Conservation (phyloP, 495 filamentous ascomycete species). For the Mycothermus thermophilus region DNA sequence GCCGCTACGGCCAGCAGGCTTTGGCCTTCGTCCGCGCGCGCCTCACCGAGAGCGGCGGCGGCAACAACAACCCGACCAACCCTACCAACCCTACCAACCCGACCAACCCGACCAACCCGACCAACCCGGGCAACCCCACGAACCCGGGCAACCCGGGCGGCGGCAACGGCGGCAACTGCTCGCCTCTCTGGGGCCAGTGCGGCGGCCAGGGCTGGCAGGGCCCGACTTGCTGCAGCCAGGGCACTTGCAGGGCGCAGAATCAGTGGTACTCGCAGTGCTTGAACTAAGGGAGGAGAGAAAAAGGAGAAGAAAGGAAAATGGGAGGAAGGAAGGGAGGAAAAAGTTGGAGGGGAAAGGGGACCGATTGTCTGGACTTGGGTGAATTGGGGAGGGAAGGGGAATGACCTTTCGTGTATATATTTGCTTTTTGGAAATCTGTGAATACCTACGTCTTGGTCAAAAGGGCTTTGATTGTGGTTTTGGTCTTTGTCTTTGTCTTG, state of each 20-base stretch:
- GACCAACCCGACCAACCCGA: no score
- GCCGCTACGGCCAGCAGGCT: constrained; percentile 44
- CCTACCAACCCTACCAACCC: no score
- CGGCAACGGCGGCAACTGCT: constrained; percentile 8
- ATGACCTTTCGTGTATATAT: no score
- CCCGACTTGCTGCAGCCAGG: constrained; percentile 15
- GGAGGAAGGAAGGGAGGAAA: no score
- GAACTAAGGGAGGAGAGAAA: constrained; percentile 6
- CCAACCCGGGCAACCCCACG: constrained; percentile 4
- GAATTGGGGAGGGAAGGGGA: no score
- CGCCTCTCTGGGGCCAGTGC: constrained; percentile 19
- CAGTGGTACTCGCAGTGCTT: constrained; percentile 27
- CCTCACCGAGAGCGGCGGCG: constrained; percentile 6
- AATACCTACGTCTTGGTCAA: no score
- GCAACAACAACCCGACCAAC: constrained; percentile 12
- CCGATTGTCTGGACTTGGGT: no score
- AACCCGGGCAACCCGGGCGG: constrained; percentile 12
- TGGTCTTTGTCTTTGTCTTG: no score
- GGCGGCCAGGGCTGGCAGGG: constrained; percentile 20
- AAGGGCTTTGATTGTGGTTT: no score
- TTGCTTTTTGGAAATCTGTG: no score
- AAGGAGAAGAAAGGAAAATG: no score
- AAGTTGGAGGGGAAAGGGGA: no score
- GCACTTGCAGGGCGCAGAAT: constrained; percentile 19
- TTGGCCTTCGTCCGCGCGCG: constrained; percentile 40